Conservation (phyloP, 805 yeast genomes). For the Komagataella mondaviorum region DNA sequence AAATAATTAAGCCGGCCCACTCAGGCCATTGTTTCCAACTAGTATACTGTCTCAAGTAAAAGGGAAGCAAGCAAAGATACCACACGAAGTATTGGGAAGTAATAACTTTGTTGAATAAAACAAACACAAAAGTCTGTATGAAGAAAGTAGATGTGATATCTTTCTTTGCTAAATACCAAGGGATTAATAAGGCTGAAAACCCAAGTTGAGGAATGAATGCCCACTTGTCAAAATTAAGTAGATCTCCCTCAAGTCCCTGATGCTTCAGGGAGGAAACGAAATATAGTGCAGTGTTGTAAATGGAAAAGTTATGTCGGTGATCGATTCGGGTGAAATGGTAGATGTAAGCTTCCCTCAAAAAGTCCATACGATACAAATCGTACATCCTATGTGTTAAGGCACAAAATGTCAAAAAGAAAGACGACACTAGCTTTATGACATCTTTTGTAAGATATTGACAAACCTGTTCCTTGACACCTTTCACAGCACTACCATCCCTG, state of each 20-base stretch:
- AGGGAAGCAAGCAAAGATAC: slow-evolving; percentile 80
- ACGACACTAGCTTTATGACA: neutral
- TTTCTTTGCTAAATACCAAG: slow-evolving; percentile 25
- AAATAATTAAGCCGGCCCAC: slow-evolving; percentile 22
- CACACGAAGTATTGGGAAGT: slow-evolving; percentile 95
- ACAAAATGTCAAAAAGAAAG: slow-evolving; percentile 20
- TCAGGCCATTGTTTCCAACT: slow-evolving; percentile 10
- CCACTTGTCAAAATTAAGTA: slow-evolving; percentile 19
- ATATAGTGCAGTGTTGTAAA: slow-evolving; percentile 68
- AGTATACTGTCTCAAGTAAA: slow-evolving; percentile 38
- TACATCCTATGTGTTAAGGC: slow-evolving; percentile 49
- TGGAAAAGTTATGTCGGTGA: slow-evolving; percentile 90
- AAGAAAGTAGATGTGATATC: slow-evolving; percentile 44
- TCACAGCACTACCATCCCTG: slow-evolving; percentile 2
- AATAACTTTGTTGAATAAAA: slow-evolving; percentile 67
- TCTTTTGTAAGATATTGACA: neutral
- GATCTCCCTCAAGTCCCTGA: slow-evolving; percentile 5
- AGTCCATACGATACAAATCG: slow-evolving; percentile 57
- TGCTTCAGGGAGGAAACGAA: slow-evolving; percentile 30
- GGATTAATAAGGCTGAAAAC: slow-evolving; percentile 45
- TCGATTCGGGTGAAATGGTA: slow-evolving; percentile 79
- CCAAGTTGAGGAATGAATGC: slow-evolving; percentile 80
- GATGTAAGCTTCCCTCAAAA: slow-evolving; percentile 61
- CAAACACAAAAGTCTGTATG: slow-evolving; percentile 68
- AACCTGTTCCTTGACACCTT: neutral